These are phyloP conservation scores for Penicillium sp. DNA, from an alignment of 2,329 filamentous ascomycete genomes.

Conservation along the genomic window DNA sequence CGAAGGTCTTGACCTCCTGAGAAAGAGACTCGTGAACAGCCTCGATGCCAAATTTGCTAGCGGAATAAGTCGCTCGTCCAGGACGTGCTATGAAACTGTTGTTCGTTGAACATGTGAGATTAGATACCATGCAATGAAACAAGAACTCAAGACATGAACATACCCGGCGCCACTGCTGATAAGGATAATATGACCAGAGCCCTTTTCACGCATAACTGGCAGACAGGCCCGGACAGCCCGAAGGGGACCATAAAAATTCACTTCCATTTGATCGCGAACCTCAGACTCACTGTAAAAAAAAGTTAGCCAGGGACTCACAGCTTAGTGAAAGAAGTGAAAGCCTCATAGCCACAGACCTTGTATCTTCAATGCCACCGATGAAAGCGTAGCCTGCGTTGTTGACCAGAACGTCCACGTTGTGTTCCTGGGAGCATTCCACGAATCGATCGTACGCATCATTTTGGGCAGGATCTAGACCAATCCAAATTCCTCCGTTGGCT, in stretches of 20 bases:
- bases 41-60: conserved; percentile 46
- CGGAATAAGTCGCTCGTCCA: conserved; percentile 31
- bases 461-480: conserved; percentile 7
- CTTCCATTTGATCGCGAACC: conserved; percentile 23
- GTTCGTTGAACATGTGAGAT: not conserved
- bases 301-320: not conserved
- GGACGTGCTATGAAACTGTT: conserved; percentile 23
- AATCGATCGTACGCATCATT: not conserved
- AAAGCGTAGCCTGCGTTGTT: conserved; percentile 20
- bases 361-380: conserved; percentile 23
- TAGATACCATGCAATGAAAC: not conserved
- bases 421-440: not conserved
- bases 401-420: conserved; percentile 11
- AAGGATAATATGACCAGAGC: conserved; percentile 42
- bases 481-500: conserved; percentile 10
- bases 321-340: not conserved
- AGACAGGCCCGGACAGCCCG: conserved; percentile 40
- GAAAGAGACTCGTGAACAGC: conserved; percentile 40
- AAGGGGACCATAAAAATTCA: conserved; percentile 46
- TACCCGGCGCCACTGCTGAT: conserved; percentile 53
- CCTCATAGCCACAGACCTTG: conserved; percentile 10
- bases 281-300: conserved; percentile 16
- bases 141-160: conserved; percentile 13
- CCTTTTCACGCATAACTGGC: conserved; percentile 38
- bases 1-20: conserved; percentile 37